Evolutionary conservation across 2,329 filamentous ascomycete species (phyloP).

Genomic region (Phoma herbarum): DNA sequence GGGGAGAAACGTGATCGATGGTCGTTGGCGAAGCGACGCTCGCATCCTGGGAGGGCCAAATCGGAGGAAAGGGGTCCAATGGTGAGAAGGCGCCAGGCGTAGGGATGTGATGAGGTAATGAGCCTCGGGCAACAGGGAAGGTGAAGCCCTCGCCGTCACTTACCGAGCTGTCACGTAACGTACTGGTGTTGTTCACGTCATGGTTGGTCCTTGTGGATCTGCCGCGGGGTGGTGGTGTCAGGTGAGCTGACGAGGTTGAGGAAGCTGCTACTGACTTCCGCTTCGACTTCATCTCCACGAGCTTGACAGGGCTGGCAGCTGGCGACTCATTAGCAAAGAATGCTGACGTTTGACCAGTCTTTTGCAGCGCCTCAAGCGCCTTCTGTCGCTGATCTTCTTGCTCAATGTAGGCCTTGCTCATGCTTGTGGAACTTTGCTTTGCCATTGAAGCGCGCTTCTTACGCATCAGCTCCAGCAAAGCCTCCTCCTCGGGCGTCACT

Average conservation of each 20-base stretch:
- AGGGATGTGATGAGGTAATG: conserved; percentile 33
- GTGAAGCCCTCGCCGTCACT: conserved; percentile 31
- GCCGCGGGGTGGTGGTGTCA: conserved; percentile 37
- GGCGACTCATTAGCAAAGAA: conserved; percentile 40
- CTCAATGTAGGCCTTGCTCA: conserved; percentile 36
- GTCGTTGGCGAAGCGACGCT: conserved; percentile 44
- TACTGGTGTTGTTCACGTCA: conserved; percentile 28
- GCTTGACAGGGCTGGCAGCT: conserved; percentile 30
- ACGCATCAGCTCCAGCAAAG: conserved; percentile 60
- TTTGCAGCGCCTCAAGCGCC: conserved; percentile 25
- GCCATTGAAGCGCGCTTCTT: conserved; percentile 59
- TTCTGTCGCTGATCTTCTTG: conserved; percentile 43
- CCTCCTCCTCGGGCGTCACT: conserved; percentile 61
- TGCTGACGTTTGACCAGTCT: conserved; percentile 34
- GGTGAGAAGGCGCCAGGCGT: conserved; percentile 43
- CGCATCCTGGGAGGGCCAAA: conserved; percentile 35
- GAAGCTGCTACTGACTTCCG: conserved; percentile 31
- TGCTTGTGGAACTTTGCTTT: conserved; percentile 43
- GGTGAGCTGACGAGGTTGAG: conserved; percentile 34
- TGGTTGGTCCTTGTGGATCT: conserved; percentile 32
- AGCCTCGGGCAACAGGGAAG: conserved; percentile 29
- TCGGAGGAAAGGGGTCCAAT: conserved; percentile 43
- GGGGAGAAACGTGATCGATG: conserved; percentile 40
- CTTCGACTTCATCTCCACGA: conserved; percentile 28
- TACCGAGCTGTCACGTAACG: conserved; percentile 42